Evolutionary conservation across 768 basidiomycete genomes (phyloP).

Genomic region (Termitomyces sp.): DNA sequence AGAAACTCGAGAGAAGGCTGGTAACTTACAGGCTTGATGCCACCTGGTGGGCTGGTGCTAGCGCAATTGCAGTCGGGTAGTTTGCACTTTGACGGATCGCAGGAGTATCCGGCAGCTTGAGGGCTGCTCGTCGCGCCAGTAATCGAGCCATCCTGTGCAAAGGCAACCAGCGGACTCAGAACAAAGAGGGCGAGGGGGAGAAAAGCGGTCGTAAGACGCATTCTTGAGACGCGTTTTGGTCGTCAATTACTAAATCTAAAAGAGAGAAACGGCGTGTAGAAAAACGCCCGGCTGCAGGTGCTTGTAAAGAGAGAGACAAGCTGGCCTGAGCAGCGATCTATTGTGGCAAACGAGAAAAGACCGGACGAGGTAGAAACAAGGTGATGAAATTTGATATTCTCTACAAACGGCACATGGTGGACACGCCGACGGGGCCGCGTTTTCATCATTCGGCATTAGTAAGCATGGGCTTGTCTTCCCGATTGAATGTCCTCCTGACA

Average conservation of each 20-base stretch:
- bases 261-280: background rate
- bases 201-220: slow-evolving; percentile 15
- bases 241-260: background rate
- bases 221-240: slow-evolving; percentile 1
- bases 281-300: background rate
- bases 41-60: slow-evolving; percentile 70
- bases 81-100: slow-evolving; percentile 60
- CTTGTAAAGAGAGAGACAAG: background rate
- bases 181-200: slow-evolving; percentile 21
- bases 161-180: slow-evolving; percentile 30
- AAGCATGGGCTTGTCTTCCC: slow-evolving; percentile 6
- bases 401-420: slow-evolving; percentile 1
- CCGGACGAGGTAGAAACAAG: background rate
- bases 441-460: slow-evolving; percentile 12
- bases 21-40: slow-evolving; percentile 54
- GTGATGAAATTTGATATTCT: background rate
- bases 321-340: background rate
- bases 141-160: slow-evolving; percentile 52
- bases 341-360: background rate
- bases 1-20: background rate
- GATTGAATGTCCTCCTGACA: background rate
- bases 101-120: slow-evolving; percentile 64
- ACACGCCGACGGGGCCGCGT: background rate
- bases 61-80: slow-evolving; percentile 74
- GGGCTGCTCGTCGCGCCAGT: slow-evolving; percentile 48